Conservation (phyloP, 129 eudicot species). For the Calendula officinalis region DNA sequence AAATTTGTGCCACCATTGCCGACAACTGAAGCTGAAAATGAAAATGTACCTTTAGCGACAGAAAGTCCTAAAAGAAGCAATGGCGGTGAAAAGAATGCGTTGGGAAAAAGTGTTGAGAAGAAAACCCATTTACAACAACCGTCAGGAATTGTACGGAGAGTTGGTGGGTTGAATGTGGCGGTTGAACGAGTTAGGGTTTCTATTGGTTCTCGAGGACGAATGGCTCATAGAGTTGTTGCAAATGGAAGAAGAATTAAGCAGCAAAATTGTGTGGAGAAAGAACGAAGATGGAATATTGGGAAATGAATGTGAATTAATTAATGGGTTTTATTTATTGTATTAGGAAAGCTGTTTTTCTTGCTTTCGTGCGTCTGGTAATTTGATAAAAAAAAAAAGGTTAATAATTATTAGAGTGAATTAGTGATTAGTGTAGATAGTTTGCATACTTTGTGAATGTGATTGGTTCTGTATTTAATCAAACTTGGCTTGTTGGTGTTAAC, state of each 20-base stretch:
- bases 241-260: constrained; percentile 62
- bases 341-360: constrained; percentile 12
- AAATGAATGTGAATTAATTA: constrained; percentile 29
- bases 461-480: constrained; percentile 17
- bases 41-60: constrained; percentile 11
- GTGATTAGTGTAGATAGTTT: constrained; percentile 31
- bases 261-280: constrained; percentile 70
- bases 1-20: constrained; percentile 50
- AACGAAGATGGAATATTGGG: constrained; percentile 86
- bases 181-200: constrained; percentile 89
- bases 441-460: constrained; percentile 21
- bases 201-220: constrained; percentile 70
- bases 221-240: constrained; percentile 55
- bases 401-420: too few relatives aligned
- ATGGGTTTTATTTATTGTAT: not conserved
- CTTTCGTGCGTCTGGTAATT: not conserved
- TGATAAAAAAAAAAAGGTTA: too few relatives aligned
- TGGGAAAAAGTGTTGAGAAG: constrained; percentile 69
- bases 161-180: constrained; percentile 46
- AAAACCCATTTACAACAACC: constrained; percentile 44
- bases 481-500: too few relatives aligned
- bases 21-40: constrained; percentile 38
- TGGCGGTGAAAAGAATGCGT: constrained; percentile 43
- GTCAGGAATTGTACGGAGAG: constrained; percentile 35
- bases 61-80: constrained; percentile 60